Base-by-base conservation (phyloP, 2,329 filamentous ascomycete genomes). In the Aureobasidium vineae region DNA sequence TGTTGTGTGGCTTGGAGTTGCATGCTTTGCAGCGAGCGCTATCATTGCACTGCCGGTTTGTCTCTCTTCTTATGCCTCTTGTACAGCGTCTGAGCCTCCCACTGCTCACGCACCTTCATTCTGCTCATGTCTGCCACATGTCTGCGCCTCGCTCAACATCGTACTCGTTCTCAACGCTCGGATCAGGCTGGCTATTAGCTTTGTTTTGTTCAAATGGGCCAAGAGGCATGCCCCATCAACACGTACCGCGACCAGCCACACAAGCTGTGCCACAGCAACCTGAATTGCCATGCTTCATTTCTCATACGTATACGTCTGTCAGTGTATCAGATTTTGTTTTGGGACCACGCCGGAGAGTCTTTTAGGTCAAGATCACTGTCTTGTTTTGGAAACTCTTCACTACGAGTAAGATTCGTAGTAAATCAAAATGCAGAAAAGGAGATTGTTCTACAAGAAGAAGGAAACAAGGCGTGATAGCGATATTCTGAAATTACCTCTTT, bases 221-320 rank as follows among this genome's bases (percentile, higher is more conserved):
- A 28, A 52, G 47, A 31, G 41, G 54, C n/a, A 47, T 60, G 56
- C 40, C 40, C 23, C 41, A 47, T 60, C 15, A 21, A 33, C 21
- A 28, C 23, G 28, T 49, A 61, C 11, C 23, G 43, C 43, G 41
- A 6, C 4, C 41, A 47, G 41, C 40, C 57, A 38, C 56, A 45
- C 40, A 36, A 28, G 40, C 56, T 59, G 56, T 61, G 43, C 57
- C 57, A 64, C 61, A 49, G 61, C 43, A 56, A 56, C 49, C 47
- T 33, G 47, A 45, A 43, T 54, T 36, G 53, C 36, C 16, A 53
- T n/a, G 43, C 33, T 54, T 41, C 23, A 54, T 57, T 26, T 65
- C 41, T 53, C 13, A 19, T 36, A 45, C 38, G 54, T 33, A 15
- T 31, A 15, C n/a, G 33, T 36, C 57, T 61, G 57, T 61, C 57